Conservation (phyloP, 1,139 yeast species). For the Taphrina communis region DNA sequence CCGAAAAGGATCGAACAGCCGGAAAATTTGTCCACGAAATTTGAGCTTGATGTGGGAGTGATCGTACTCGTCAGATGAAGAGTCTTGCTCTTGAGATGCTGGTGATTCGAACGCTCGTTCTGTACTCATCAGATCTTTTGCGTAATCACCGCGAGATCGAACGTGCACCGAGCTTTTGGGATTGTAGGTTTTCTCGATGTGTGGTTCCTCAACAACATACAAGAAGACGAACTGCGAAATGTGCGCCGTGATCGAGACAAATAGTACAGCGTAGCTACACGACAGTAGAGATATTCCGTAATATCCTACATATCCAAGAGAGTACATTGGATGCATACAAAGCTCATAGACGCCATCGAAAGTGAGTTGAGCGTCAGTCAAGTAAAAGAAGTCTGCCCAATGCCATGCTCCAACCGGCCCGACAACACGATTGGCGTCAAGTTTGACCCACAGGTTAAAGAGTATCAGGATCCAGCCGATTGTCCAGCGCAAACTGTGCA, state of each 20-base stretch:
- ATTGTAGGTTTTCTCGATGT: conserved; percentile 77
- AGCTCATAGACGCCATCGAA: conserved; percentile 91
- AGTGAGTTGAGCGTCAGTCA: conserved; percentile 77
- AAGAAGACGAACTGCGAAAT: conserved; percentile 78
- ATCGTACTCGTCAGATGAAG: conserved; percentile 47
- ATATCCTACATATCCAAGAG: conserved; percentile 86
- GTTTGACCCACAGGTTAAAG: conserved; percentile 84
- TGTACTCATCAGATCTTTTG: conserved; percentile 23
- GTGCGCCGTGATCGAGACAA: conserved; percentile 78
- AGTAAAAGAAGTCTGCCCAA: conserved; percentile 92
- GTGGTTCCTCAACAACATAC: conserved; percentile 82
- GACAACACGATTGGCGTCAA: conserved; percentile 87
- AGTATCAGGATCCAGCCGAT: conserved; percentile 60
- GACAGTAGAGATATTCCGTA: conserved; percentile 62
- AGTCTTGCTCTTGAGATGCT: conserved; percentile 43
- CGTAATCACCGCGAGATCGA: conserved; percentile 21
- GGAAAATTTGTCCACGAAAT: conserved; percentile 49
- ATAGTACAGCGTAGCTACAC: conserved; percentile 73
- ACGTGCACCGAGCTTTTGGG: conserved; percentile 39
- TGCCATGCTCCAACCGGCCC: conserved; percentile 88
- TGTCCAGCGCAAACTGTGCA: conserved; percentile 53
- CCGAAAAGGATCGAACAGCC: conserved; percentile 69
- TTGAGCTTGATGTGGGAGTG: conserved; percentile 8
- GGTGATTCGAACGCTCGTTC: conserved; percentile 31
- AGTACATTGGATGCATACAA: conserved; percentile 94